phyloP scores from a whole-genome alignment of 2,329 filamentous ascomycete genomes.

The Colletotrichum sp. region DNA sequence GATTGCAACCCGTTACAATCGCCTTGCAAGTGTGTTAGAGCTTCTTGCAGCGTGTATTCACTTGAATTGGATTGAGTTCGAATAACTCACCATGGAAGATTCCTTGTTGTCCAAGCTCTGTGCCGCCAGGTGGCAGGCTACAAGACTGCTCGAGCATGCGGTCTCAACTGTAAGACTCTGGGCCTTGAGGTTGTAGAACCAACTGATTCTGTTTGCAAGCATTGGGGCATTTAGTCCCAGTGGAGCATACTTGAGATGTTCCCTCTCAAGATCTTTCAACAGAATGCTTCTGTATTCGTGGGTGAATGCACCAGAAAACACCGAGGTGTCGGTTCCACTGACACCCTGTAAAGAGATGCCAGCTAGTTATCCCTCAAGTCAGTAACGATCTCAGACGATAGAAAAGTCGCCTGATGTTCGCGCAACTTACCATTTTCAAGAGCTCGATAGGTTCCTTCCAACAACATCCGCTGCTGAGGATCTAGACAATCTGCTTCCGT shows the following conservation, averaged over 20 bases:
- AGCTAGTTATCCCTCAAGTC: not conserved
- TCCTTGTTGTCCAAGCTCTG: slow-evolving; percentile 35
- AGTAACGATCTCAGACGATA: fast-evolving
- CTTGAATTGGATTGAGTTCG: fast-evolving
- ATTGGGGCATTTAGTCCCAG: slow-evolving; percentile 32
- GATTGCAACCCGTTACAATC: slow-evolving; percentile 26
- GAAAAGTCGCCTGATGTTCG: not conserved
- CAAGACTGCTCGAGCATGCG: slow-evolving; percentile 40
- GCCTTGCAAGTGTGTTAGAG: not conserved
- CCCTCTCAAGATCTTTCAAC: slow-evolving; percentile 25
- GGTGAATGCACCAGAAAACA: slow-evolving; percentile 34
- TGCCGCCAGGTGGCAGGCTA: slow-evolving; percentile 37
- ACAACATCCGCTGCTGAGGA: slow-evolving; percentile 30
- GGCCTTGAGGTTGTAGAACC: slow-evolving; percentile 39
- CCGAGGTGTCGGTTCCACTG: slow-evolving; percentile 27
- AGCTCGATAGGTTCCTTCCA: slow-evolving; percentile 33
- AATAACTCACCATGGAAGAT: slow-evolving; percentile 14
- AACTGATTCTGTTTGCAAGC: slow-evolving; percentile 38
- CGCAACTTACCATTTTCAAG: slow-evolving; percentile 21
- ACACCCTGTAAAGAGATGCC: slow-evolving; percentile 21
- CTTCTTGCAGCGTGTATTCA: not conserved
- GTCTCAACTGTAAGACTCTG: slow-evolving; percentile 43
- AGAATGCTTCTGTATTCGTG: slow-evolving; percentile 30
- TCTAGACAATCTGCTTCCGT: slow-evolving; percentile 30
- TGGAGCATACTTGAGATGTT: slow-evolving; percentile 34